Evolutionary conservation across 2,329 filamentous ascomycete species (phyloP).

Genomic region (Aspergillus tamarii): DNA sequence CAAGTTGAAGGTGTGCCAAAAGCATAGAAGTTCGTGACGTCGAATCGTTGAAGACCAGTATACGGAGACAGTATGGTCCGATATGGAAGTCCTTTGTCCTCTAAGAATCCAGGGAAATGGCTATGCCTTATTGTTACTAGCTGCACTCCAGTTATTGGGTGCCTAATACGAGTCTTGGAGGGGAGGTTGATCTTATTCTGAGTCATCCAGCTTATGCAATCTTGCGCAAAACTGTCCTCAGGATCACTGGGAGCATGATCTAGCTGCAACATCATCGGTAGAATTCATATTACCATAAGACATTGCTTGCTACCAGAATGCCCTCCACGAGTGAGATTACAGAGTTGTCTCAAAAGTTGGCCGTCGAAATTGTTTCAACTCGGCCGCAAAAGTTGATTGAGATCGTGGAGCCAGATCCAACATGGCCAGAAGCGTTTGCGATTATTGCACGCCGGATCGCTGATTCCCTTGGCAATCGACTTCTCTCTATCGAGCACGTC

Average conservation of each 20-base stretch:
- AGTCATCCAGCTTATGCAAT: background rate
- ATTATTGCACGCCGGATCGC: slow-evolving; percentile 23
- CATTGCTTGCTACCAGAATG: background rate
- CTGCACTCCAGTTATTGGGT: background rate
- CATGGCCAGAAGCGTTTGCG: slow-evolving; percentile 26
- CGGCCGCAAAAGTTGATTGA: slow-evolving; percentile 19
- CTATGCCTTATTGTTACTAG: slow-evolving; percentile 1
- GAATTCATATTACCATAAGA: background rate
- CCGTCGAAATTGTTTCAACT: background rate
- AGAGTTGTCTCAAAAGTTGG: background rate
- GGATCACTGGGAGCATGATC: background rate
- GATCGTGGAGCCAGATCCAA: slow-evolving; percentile 28
- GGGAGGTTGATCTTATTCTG: background rate
- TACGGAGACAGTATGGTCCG: background rate
- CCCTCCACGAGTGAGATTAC: background rate
- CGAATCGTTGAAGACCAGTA: background rate
- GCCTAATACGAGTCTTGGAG: background rate
- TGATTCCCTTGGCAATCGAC: slow-evolving; percentile 22
- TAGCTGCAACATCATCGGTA: background rate
- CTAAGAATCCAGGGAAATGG: background rate
- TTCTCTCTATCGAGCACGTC: slow-evolving; percentile 47
- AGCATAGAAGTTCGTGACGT: background rate
- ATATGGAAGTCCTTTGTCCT: background rate
- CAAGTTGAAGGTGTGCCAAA: background rate
- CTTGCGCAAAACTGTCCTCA: background rate